Base-by-base conservation (phyloP, 257 asterid species). In the Ajuga chamaepitys region DNA sequence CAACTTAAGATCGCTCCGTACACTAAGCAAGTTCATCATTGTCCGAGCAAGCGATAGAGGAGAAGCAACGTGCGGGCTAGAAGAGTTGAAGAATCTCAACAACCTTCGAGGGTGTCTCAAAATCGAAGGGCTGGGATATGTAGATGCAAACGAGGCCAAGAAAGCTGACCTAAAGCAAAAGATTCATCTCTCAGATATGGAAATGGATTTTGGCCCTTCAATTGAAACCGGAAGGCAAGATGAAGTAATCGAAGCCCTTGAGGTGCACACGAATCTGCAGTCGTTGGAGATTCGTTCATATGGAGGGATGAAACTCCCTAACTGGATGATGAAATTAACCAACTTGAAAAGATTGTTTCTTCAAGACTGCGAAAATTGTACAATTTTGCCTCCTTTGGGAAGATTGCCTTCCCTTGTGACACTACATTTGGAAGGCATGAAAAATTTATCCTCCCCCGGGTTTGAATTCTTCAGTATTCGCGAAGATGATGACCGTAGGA, bases 121-220 rank as follows among this genome's bases (percentile, higher is more conserved):
- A 37, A 66, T 88, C 18, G 87, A 83, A 76, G 95, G 95, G 51
- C 63, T 88, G 5, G 94, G 95, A 9, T 50, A 25, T 16, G 81
- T 48, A n/a, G 72, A 68, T 68, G 81, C 75, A 16, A 74, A 51
- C 1, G 85, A 83, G 62, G 95, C 94, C n/a, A 61, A 38, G 42
- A 74, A 22, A 57, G 94, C 88, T 3, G 72, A 76, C 64, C 72
- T 88, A 68, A 64, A 34, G 6, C 70, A 67, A 22, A 85, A 83
- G 80, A 70, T 32, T 20, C 62, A 73, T 24, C 68, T 88, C 45
- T 58, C 81, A 4, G 78, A 75, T 30, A 5, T 88, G 67, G 78
- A 83, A 7, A 44, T 88, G 80, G 91, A 83, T 47, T 88, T 88
- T 70, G 53, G 70, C 58, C 75, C 81, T 34, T 59, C 42, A 18